These are phyloP conservation scores for Pseudogymnoascus sp. DNA, from an alignment of 2,329 filamentous ascomycete genomes.

Conservation along the genomic window DNA sequence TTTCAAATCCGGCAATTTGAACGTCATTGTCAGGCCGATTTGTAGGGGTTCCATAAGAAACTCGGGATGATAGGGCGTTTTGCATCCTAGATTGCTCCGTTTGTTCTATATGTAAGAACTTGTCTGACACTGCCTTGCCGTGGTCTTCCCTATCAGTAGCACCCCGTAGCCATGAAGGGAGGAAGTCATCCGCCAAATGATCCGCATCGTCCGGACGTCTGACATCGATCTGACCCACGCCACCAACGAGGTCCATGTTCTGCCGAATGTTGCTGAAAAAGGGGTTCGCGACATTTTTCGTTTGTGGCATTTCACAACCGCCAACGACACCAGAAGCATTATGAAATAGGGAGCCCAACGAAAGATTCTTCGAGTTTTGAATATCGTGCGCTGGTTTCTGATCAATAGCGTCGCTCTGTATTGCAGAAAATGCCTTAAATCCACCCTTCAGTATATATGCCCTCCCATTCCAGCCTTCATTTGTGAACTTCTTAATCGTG, in stretches of 20 bases:
- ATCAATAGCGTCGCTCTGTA: constrained; percentile 60
- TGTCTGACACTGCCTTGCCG: constrained; percentile 73
- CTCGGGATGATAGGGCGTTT: constrained; percentile 59
- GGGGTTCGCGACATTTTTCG: constrained; percentile 65
- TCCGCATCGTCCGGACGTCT: constrained; percentile 49
- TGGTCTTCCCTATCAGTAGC: constrained; percentile 61
- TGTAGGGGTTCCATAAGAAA: constrained; percentile 44
- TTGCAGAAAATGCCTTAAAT: constrained; percentile 64
- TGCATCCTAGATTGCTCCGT: constrained; percentile 90
- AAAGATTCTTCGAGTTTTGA: constrained; percentile 37
- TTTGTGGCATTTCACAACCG: constrained; percentile 72
- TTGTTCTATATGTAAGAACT: constrained; percentile 76
- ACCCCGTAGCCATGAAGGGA: constrained; percentile 72
- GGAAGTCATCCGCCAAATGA: constrained; percentile 31
- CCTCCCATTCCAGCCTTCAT: constrained; percentile 70
- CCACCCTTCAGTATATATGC: constrained; percentile 74
- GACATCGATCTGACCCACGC: constrained; percentile 73
- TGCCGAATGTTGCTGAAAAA: constrained; percentile 96
- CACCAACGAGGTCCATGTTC: constrained; percentile 89
- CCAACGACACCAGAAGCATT: constrained; percentile 74
- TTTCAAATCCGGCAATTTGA: constrained; percentile 85
- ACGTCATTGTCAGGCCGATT: constrained; percentile 35
- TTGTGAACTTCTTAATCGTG: constrained; percentile 86
- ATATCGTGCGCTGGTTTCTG: constrained; percentile 32
- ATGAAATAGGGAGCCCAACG: constrained; percentile 39